phyloP scores from a whole-genome alignment of 2,329 filamentous ascomycete species.

The Aspergillus thermomutatus region DNA sequence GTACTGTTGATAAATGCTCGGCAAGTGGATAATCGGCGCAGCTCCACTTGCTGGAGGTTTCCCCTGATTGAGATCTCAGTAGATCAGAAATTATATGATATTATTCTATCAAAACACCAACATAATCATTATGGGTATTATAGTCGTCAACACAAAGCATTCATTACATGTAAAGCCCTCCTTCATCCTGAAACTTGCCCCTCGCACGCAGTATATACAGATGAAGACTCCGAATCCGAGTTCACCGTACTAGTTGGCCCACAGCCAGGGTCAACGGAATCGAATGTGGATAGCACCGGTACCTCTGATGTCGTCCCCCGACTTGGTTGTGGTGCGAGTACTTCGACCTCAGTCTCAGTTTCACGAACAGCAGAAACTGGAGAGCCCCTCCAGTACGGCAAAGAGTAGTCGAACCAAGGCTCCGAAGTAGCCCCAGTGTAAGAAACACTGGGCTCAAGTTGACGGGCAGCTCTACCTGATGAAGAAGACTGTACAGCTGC shows the following conservation, averaged over 20 bases:
- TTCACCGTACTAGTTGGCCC: background rate
- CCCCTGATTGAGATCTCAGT: background rate
- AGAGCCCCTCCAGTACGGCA: background rate
- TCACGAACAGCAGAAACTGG: background rate
- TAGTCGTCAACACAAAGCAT: background rate
- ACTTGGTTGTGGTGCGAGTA: background rate
- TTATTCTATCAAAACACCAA: background rate
- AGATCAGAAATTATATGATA: too few relatives aligned
- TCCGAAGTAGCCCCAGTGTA: background rate
- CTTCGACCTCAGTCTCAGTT: background rate
- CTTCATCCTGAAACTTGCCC: background rate
- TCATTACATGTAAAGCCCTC: background rate
- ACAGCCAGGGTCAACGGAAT: background rate
- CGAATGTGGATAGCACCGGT: background rate
- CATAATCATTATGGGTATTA: background rate
- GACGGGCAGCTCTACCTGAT: background rate
- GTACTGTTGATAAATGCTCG: background rate
- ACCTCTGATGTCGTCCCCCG: background rate
- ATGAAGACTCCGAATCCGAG: slow-evolving; percentile 21
- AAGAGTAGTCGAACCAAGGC: background rate
- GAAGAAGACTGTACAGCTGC: background rate
- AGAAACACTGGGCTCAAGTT: background rate
- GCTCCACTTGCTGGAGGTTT: background rate
- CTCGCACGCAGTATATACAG: slow-evolving; percentile 25
- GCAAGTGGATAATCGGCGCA: background rate